phyloP scores from a whole-genome alignment of 176 grass and related monocot genomes.

The Stipa capillata region DNA sequence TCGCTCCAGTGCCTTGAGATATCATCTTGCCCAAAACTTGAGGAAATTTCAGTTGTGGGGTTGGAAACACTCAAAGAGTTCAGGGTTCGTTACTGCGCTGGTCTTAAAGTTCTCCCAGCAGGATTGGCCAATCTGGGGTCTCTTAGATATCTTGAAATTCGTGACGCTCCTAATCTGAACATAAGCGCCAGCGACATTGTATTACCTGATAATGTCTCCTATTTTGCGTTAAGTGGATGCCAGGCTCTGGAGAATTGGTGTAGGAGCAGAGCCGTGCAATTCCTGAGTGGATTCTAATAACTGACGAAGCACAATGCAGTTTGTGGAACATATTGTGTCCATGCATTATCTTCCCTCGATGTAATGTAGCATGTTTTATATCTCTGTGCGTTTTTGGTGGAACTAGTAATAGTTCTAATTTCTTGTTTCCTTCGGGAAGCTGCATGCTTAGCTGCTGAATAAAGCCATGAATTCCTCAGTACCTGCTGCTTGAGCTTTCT shows the following conservation, averaged over 20 bases:
- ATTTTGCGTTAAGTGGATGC: neutral
- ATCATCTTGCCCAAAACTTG: conserved; percentile 15
- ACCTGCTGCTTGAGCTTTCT: neutral
- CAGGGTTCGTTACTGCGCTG: neutral
- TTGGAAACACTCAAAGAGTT: conserved; percentile 19
- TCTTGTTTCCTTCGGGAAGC: neutral
- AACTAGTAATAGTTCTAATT: neutral
- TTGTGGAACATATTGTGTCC: neutral
- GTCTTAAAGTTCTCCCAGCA: neutral
- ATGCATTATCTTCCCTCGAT: neutral
- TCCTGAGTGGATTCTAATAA: neutral
- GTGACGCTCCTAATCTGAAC: neutral
- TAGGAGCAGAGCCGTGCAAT: neutral
- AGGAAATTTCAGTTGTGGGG: neutral
- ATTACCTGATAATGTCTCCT: neutral
- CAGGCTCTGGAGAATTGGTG: neutral
- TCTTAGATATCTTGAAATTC: conserved; percentile 5
- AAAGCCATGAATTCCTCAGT: neutral
- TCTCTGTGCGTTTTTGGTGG: neutral
- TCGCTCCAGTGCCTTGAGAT: conserved; percentile 11
- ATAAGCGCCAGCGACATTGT: neutral
- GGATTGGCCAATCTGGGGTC: neutral
- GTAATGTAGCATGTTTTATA: neutral
- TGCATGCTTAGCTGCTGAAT: neutral
- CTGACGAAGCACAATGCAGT: neutral